Conservation (phyloP, 257 asterid species). For the Henckelia pumila region DNA sequence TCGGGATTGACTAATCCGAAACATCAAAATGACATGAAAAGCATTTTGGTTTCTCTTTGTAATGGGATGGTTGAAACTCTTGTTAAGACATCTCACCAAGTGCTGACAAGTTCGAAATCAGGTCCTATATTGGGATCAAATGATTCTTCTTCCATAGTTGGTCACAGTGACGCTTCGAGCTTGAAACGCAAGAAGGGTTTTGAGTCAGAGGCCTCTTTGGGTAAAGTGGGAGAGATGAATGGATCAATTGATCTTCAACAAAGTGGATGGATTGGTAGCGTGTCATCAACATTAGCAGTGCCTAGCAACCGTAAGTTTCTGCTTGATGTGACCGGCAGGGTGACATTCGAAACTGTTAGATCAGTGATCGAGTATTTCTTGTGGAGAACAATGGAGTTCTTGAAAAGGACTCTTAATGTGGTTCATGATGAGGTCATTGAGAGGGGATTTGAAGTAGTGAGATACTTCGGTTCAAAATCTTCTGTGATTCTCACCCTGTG, state of each 20-base stretch:
- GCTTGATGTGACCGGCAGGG: constrained; percentile 91
- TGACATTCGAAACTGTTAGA: constrained; percentile 78
- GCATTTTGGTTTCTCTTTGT: constrained; percentile 69
- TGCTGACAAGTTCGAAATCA: constrained; percentile 60
- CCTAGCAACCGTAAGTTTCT: constrained; percentile 80
- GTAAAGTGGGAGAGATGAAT: constrained; percentile 29
- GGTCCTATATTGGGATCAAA: constrained; percentile 25
- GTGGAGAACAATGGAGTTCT: constrained; percentile 56
- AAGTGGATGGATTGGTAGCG: constrained; percentile 69
- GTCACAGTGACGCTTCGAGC: constrained; percentile 35
- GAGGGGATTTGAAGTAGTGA: constrained; percentile 72
- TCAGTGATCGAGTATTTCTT: constrained; percentile 61
- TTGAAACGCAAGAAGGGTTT: constrained; percentile 26
- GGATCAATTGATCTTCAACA: constrained; percentile 38
- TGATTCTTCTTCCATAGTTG: constrained; percentile 33
- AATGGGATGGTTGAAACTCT: constrained; percentile 92
- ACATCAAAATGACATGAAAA: constrained; percentile 61
- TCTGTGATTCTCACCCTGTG: constrained; percentile 70
- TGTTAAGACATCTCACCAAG: constrained; percentile 86
- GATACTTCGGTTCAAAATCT: constrained; percentile 77
- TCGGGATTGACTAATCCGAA: constrained; percentile 90
- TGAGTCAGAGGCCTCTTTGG: constrained; percentile 30
- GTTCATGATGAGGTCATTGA: constrained; percentile 62
- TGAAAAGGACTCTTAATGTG: constrained; percentile 57
- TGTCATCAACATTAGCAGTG: constrained; percentile 76